Evolutionary conservation across 116 monocot genomes (phyloP).

Genomic region (Phalaenopsis hybrid): DNA sequence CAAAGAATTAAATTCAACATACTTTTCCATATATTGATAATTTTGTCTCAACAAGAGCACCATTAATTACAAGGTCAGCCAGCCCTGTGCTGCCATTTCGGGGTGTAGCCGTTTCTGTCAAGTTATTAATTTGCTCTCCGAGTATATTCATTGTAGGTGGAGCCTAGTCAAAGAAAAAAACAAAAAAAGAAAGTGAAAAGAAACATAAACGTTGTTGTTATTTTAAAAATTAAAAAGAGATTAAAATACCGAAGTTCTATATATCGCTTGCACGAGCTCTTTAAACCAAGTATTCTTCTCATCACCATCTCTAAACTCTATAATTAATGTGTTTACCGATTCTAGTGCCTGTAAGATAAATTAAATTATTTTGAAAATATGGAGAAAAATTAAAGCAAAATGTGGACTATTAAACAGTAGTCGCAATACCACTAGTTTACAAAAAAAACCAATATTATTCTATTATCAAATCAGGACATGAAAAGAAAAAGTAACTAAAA

Average conservation of each 20-base stretch:
- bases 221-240: not conserved
- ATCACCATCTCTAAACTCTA: slow-evolving; percentile 64
- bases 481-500: not conserved
- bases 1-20: slow-evolving; percentile 1
- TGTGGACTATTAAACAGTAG: not conserved
- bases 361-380: not conserved
- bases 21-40: slow-evolving; percentile 82
- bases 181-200: not conserved
- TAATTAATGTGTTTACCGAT: slow-evolving; percentile 72
- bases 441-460: no score
- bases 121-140: slow-evolving; percentile 32
- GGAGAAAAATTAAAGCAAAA: not conserved
- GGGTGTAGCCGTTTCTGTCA: slow-evolving; percentile 22
- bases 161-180: slow-evolving; percentile 32
- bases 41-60: slow-evolving; percentile 70
- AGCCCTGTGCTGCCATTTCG: slow-evolving; percentile 21
- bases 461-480: not conserved
- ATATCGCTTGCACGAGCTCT: slow-evolving; percentile 74
- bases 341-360: slow-evolving; percentile 62
- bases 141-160: slow-evolving; percentile 59
- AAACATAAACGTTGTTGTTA: not conserved
- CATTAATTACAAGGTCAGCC: slow-evolving; percentile 75
- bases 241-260: slow-evolving; percentile 58
- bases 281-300: slow-evolving; percentile 75
- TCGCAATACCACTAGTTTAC: no score